Conservation (phyloP, 306 rosid species). For the Vigna hirtella region DNA sequence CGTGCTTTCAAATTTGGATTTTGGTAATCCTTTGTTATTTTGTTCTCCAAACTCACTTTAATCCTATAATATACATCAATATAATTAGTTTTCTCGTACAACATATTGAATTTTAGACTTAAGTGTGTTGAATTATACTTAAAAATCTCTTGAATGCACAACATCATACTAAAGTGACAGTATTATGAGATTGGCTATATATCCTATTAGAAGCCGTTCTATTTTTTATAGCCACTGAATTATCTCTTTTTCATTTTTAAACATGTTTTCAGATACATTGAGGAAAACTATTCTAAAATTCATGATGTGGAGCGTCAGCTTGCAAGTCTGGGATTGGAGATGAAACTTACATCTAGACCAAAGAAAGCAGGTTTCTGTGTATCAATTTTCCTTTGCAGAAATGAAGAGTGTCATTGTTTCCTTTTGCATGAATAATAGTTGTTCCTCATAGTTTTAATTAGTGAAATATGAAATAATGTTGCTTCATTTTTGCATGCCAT, state of each 20-base stretch:
- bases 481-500: conserved; percentile 39
- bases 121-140: too few species aligned
- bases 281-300: conserved; percentile 89
- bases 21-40: neutral
- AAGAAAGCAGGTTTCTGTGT: conserved; percentile 83
- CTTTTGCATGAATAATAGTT: neutral
- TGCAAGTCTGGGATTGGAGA: conserved; percentile 74
- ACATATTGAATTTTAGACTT: too few species aligned
- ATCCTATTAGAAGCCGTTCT: too few species aligned
- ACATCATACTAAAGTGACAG: too few species aligned
- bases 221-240: too few species aligned
- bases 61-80: too few species aligned
- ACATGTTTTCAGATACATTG: conserved; percentile 64
- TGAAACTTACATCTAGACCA: conserved; percentile 94
- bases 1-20: neutral
- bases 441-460: conserved; percentile 33
- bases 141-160: too few species aligned
- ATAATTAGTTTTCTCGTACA: too few species aligned
- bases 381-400: too few species aligned
- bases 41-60: neutral
- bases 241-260: neutral
- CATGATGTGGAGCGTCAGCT: conserved; percentile 92
- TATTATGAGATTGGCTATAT: too few species aligned
- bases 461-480: conserved; percentile 41
- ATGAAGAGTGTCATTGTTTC: conserved; percentile 31